A percentile compares a stretch with the other conserved stretches of the same genome.
Conservation (phyloP, 495 filamentous ascomycete species). For the Trypethelium eluteriae region DNA sequence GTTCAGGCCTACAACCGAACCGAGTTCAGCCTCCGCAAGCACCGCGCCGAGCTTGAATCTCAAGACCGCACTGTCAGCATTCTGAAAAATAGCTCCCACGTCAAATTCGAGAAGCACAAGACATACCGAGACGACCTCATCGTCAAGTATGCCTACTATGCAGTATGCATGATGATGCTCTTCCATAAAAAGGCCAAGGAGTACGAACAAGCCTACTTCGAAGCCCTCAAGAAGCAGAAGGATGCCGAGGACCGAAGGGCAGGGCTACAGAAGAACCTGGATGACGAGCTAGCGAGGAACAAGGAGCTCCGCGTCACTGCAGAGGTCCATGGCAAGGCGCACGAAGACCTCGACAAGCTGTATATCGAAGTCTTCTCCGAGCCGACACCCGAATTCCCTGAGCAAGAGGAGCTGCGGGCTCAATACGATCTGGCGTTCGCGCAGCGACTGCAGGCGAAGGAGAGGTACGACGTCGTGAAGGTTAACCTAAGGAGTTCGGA, state of each 20-base stretch:
- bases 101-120: slow-evolving; percentile 2
- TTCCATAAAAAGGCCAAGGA: slow-evolving; percentile 8
- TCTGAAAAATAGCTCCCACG: not conserved
- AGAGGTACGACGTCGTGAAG: not conserved
- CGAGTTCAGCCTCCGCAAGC: not conserved
- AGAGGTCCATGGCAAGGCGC: not conserved
- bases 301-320: not conserved
- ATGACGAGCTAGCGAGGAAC: not conserved
- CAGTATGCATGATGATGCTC: not conserved
- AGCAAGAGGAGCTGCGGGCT: not conserved
- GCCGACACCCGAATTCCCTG: not conserved
- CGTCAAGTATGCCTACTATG: slow-evolving; percentile 1
- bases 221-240: not conserved
- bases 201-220: slow-evolving; percentile 1
- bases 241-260: not conserved
- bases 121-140: not conserved
- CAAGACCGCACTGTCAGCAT: slow-evolving; percentile 1
- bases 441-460: not conserved
- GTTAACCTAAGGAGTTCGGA: not conserved
- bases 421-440: not conserved
- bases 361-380: slow-evolving; percentile 4
- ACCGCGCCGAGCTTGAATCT: not conserved
- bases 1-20: not conserved
- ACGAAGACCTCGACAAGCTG: not conserved
- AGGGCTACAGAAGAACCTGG: not conserved